Evolutionary conservation across 495 filamentous ascomycete genomes (phyloP).

Genomic region (Gamarada debralockiae): DNA sequence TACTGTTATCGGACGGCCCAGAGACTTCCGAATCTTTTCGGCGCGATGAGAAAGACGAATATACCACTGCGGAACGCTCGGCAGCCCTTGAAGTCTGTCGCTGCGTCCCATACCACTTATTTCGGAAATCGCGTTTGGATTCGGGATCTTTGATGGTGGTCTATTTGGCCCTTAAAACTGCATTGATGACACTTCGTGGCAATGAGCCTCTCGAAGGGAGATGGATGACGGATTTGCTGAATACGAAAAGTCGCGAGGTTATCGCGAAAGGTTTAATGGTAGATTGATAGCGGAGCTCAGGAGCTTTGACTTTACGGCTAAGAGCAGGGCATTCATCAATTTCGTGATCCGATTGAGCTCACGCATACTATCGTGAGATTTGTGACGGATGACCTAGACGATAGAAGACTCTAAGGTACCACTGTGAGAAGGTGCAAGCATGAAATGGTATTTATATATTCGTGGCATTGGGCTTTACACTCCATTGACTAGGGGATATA

Average conservation of each 20-base stretch:
- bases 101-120: not conserved
- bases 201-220: not conserved
- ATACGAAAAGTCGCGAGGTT: not conserved
- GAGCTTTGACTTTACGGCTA: no score
- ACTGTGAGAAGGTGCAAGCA: no score
- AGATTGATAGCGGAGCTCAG: no score
- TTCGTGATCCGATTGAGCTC: no score
- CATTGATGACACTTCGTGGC: not conserved
- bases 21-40: not conserved
- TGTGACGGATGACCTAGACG: no score
- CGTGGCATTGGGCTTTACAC: no score
- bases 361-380: no score
- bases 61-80: not conserved
- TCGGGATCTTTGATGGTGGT: not conserved
- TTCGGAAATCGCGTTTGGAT: not conserved
- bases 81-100: slow-evolving; percentile 1
- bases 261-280: slow-evolving; percentile 2
- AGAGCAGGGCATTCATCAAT: no score
- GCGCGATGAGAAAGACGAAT: not conserved
- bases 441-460: no score
- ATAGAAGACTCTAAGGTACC: no score
- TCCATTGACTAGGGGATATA: no score
- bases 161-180: slow-evolving; percentile 3
- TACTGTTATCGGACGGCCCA: not conserved
- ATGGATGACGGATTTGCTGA: not conserved